Conservation (phyloP, 495 filamentous ascomycete genomes). For the Thozetella sp. region DNA sequence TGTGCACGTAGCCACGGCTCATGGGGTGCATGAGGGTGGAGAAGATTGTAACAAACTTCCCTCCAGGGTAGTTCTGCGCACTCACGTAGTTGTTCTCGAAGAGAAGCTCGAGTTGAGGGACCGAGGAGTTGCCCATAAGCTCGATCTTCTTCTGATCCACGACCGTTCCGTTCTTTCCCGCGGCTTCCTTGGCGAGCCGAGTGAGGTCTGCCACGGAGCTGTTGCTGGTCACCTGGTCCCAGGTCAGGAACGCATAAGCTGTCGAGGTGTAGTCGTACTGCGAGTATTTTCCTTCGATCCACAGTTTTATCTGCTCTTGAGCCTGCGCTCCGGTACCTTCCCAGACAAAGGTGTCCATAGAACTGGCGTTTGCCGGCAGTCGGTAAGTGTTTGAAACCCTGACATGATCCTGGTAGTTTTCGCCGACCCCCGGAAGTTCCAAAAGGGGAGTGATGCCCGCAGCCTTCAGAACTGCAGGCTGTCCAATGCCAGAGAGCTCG, state of each 20-base stretch:
- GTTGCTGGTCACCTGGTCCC: slow-evolving; percentile 12
- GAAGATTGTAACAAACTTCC: slow-evolving; percentile 38
- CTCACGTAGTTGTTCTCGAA: slow-evolving; percentile 23
- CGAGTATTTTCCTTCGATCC: slow-evolving; percentile 13
- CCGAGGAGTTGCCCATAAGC: background rate
- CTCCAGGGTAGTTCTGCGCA: slow-evolving; percentile 20
- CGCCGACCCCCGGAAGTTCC: slow-evolving; percentile 50
- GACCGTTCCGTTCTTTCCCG: background rate
- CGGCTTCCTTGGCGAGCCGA: slow-evolving; percentile 6
- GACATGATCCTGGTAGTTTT: slow-evolving; percentile 53
- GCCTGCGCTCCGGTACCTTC: slow-evolving; percentile 6
- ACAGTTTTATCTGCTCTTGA: slow-evolving; percentile 18
- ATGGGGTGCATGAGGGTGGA: slow-evolving; percentile 37
- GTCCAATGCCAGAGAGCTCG: slow-evolving; percentile 60
- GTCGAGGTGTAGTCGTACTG: slow-evolving; percentile 23
- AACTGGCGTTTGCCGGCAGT: slow-evolving; percentile 15
- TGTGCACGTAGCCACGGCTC: slow-evolving; percentile 49
- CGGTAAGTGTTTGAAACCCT: slow-evolving; percentile 25
- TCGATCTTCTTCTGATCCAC: slow-evolving; percentile 2
- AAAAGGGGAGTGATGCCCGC: slow-evolving; percentile 36
- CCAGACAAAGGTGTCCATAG: slow-evolving; percentile 21
- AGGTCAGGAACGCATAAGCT: slow-evolving; percentile 21
- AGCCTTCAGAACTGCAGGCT: slow-evolving; percentile 27
- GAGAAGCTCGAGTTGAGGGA: slow-evolving; percentile 16
- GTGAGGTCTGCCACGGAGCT: background rate